These are phyloP conservation scores for Mrakia gelida DNA, from an alignment of 768 basidiomycete species.

Conservation along the genomic window DNA sequence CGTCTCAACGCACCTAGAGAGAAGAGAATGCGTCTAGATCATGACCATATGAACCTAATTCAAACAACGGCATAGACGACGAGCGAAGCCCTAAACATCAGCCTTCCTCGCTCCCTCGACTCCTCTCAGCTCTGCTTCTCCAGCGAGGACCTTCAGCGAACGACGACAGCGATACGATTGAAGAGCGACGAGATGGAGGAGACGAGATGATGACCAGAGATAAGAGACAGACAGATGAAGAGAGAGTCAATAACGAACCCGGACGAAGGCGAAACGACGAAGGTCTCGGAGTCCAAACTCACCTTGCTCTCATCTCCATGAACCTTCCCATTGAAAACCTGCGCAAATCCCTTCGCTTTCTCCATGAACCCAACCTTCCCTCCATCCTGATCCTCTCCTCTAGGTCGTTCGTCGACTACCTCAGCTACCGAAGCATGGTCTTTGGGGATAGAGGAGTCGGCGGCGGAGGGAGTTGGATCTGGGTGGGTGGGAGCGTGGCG, in stretches of 20 bases:
- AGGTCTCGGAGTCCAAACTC: too few species aligned
- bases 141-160: background rate
- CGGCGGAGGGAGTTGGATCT: background rate
- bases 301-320: slow-evolving; percentile 10
- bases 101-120: slow-evolving; percentile 10
- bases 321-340: slow-evolving; percentile 7
- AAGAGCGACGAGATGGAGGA: too few species aligned
- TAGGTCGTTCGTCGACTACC: background rate
- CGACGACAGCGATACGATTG: too few species aligned
- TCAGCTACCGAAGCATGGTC: background rate
- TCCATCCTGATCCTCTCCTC: background rate
- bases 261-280: too few species aligned
- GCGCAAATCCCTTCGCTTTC: slow-evolving; percentile 5
- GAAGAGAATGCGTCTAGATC: too few species aligned
- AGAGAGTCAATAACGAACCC: too few species aligned
- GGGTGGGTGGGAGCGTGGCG: slow-evolving; percentile 4
- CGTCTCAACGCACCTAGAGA: too few species aligned
- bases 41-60: too few species aligned
- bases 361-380: slow-evolving; percentile 25
- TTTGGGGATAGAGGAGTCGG: background rate
- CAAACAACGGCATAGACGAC: too few species aligned
- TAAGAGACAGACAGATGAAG: too few species aligned
- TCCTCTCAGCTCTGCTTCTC: slow-evolving; percentile 12
- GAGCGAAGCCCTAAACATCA: background rate
- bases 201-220: too few species aligned